A percentile compares a stretch with the other conserved stretches of the same genome.
Conservation (phyloP, 495 filamentous ascomycete species). For the Penicillium dipodomyicola region DNA sequence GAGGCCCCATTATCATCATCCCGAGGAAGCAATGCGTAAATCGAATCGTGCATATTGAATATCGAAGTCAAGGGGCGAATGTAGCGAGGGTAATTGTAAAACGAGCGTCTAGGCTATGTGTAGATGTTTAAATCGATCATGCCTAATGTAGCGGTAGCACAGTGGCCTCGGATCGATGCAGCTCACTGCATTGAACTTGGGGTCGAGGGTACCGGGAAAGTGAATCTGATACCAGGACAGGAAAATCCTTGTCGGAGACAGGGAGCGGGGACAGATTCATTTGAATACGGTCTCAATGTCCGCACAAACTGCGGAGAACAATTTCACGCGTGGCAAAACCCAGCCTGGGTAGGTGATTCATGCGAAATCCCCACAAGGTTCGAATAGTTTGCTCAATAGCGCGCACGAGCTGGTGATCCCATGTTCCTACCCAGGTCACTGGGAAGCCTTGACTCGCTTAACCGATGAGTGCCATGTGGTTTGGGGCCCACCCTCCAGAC, state of each 20-base stretch:
- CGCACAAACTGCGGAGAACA: constrained; percentile 15
- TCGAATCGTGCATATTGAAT: constrained; percentile 21
- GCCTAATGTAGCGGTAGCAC: neutral
- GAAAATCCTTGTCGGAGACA: neutral
- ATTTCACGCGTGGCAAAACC: constrained; percentile 14
- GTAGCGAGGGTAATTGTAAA: constrained; percentile 9
- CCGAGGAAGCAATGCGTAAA: constrained; percentile 24
- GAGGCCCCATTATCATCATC: constrained; percentile 18
- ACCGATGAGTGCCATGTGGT: constrained; percentile 12
- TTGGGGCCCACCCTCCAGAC: constrained; percentile 6
- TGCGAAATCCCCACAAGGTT: constrained; percentile 7
- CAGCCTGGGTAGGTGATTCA: constrained; percentile 8
- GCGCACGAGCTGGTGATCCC: constrained; percentile 15
- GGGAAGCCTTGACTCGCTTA: constrained; percentile 1
- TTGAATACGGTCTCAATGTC: constrained; percentile 2
- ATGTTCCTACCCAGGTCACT: neutral
- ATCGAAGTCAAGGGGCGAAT: constrained; percentile 8
- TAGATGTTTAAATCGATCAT: neutral
- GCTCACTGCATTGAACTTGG: constrained; percentile 6
- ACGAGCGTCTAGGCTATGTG: constrained; percentile 11
- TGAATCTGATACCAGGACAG: neutral
- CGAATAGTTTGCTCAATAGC: constrained; percentile 26
- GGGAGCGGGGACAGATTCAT: constrained; percentile 1
- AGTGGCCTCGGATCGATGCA: neutral
- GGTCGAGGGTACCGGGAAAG: neutral